Evolutionary conservation across 257 asterid genomes (phyloP), one percentile per base, ranked within the genome.

Genomic region (Coffea canephora): DNA sequence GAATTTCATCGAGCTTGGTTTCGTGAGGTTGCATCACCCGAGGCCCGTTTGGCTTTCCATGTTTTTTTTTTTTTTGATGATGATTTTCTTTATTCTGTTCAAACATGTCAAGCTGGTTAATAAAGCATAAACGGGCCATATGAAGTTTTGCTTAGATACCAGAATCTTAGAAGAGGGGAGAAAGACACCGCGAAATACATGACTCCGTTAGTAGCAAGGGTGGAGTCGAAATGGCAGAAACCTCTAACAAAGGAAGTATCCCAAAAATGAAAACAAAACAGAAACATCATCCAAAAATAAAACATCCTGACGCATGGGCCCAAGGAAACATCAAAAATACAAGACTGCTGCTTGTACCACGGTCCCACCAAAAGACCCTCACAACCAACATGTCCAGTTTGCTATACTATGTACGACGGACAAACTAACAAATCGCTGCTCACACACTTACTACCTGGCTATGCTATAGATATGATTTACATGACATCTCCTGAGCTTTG

Each of bases 351-450:
- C 48, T 64, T 48, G 39, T 50, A 74, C 25, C 61, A 9, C 3
- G 9, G 6, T 55, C 18, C 64, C 1, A 25, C 68, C 8, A 21
- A 12, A 31, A 16, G 34, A 65, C 34, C 14, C 57, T 52, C 18
- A 2, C 7, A 8, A 43, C 23, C 43, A 45, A 69, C 43, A 45
- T 54, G 61, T 59, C 31, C 49, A 57, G 62, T 27, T 13, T 34
- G 50, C 71, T 54, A 67, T n/a, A 7, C 57, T 31, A 46, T 54
- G 43, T 39, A 39, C 79, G 67, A 27, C 45, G 66, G 18, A 41
- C 75, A 66, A 54, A 39, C 67, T 50, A 59, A 65, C 75, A 71
- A 71, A 25, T 68, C 64, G 41, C 57, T 54, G 50, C 75, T 15
- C 50, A 36, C 77, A 11, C 43, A 18, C 55, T 23, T 31, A 18